A percentile compares a stretch with the other conserved stretches of the same genome.
phyloP scores from a whole-genome alignment of 2,329 filamentous ascomycete species.

The Erysiphe pulchra region DNA sequence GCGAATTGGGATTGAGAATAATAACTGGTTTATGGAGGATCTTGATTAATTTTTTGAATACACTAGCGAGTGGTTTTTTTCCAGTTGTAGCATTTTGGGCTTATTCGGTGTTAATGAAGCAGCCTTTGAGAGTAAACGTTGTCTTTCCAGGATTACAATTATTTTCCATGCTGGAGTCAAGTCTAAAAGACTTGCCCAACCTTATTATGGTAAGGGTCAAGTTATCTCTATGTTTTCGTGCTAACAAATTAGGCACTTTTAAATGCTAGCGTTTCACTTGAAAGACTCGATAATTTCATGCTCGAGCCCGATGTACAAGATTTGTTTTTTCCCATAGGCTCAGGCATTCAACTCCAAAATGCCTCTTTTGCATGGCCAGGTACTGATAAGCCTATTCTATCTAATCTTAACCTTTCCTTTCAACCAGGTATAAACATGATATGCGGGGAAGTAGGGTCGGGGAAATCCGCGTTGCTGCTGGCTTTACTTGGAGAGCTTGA shows the following conservation, averaged over 20 bases:
- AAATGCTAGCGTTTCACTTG: slow-evolving; percentile 62
- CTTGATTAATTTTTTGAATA: slow-evolving; percentile 41
- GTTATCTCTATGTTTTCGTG: neutral
- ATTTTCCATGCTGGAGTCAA: slow-evolving; percentile 49
- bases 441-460: slow-evolving; percentile 36
- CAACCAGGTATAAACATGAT: slow-evolving; percentile 30
- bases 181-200: slow-evolving; percentile 47
- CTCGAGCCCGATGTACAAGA: slow-evolving; percentile 51
- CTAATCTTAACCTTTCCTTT: slow-evolving; percentile 26
- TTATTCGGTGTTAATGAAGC: slow-evolving; percentile 46
- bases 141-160: slow-evolving; percentile 71
- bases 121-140: slow-evolving; percentile 48
- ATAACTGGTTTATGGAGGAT: slow-evolving; percentile 35
- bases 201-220: slow-evolving; percentile 33
- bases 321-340: slow-evolving; percentile 4
- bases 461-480: slow-evolving; percentile 24
- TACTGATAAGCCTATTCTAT: slow-evolving; percentile 26
- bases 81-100: slow-evolving; percentile 61
- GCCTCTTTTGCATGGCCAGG: slow-evolving; percentile 67
- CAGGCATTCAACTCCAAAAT: slow-evolving; percentile 24
- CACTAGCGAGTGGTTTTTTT: slow-evolving; percentile 46
- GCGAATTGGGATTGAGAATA: slow-evolving; percentile 39
- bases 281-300: slow-evolving; percentile 70
- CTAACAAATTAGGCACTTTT: slow-evolving; percentile 20
- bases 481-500: slow-evolving; percentile 13